Conservation (phyloP, 441 rosid genomes). For the Erodium texanum region DNA sequence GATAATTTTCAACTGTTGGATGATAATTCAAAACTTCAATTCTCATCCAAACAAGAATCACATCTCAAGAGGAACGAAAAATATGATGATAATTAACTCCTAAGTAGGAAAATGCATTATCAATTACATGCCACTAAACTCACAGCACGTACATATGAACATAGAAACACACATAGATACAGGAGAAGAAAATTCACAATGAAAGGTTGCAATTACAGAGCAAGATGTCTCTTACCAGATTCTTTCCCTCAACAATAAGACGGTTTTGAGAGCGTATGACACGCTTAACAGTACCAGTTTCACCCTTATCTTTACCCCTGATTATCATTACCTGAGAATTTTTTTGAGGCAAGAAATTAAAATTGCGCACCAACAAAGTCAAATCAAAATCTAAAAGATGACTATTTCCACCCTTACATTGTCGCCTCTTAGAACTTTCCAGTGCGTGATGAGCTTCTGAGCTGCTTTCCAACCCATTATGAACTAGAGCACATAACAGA, state of each 20-base stretch:
- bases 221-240: conserved; percentile 36
- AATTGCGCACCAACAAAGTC: not conserved
- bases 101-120: not conserved
- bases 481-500: not conserved
- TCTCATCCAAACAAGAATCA: not conserved
- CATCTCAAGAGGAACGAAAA: not conserved
- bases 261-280: conserved; percentile 80
- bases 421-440: conserved; percentile 91
- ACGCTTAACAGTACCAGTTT: conserved; percentile 61
- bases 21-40: no score
- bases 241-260: conserved; percentile 79
- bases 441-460: conserved; percentile 82
- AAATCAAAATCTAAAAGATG: not conserved
- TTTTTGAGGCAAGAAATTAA: not conserved
- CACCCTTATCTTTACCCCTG: conserved; percentile 78
- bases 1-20: no score
- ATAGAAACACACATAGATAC: not conserved
- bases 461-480: conserved; percentile 98
- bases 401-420: conserved; percentile 38
- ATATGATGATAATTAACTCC: not conserved
- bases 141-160: not conserved
- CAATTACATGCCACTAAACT: not conserved
- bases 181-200: not conserved
- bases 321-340: conserved; percentile 55
- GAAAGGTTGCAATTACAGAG: not conserved